Conservation (phyloP, 441 rosid genomes). For the Biscutella laevigata region DNA sequence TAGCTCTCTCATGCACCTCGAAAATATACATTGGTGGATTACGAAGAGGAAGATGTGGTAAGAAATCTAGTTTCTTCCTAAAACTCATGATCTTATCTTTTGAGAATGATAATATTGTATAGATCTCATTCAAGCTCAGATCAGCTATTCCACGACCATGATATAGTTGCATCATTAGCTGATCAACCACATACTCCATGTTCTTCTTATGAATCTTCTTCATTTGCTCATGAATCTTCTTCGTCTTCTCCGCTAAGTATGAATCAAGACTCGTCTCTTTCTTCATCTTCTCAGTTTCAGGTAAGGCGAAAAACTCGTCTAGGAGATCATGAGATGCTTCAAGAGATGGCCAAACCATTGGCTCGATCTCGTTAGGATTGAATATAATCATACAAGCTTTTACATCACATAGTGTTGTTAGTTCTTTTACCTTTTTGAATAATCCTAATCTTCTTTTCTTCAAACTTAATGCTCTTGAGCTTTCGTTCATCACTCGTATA, state of each 20-base stretch:
- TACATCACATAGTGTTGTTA: conserved; percentile 40
- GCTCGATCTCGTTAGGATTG: conserved; percentile 31
- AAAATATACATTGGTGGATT: not conserved
- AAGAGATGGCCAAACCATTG: conserved; percentile 42
- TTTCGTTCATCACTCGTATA: conserved; percentile 31
- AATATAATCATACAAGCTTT: conserved; percentile 40
- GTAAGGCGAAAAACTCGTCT: conserved; percentile 31
- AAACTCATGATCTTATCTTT: not conserved
- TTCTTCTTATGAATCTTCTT: conserved; percentile 32
- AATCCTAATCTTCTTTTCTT: conserved; percentile 45
- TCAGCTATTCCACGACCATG: not conserved
- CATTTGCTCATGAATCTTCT: conserved; percentile 30
- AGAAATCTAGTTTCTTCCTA: not conserved
- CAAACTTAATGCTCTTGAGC: conserved; percentile 32
- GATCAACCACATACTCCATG: conserved; percentile 27
- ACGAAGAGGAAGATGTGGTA: not conserved
- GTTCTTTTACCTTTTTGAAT: conserved; percentile 45
- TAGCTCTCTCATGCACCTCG: not conserved
- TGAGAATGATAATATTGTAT: not conserved
- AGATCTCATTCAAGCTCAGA: not conserved
- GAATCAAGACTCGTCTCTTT: conserved; percentile 43
- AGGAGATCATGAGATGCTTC: conserved; percentile 29
- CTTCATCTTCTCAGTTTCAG: conserved; percentile 34
- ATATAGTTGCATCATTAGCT: conserved; percentile 27
- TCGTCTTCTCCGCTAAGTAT: conserved; percentile 33